Evolutionary conservation across 2,329 filamentous ascomycete genomes (phyloP).

Genomic region (Paraconiothyrium brasiliense): DNA sequence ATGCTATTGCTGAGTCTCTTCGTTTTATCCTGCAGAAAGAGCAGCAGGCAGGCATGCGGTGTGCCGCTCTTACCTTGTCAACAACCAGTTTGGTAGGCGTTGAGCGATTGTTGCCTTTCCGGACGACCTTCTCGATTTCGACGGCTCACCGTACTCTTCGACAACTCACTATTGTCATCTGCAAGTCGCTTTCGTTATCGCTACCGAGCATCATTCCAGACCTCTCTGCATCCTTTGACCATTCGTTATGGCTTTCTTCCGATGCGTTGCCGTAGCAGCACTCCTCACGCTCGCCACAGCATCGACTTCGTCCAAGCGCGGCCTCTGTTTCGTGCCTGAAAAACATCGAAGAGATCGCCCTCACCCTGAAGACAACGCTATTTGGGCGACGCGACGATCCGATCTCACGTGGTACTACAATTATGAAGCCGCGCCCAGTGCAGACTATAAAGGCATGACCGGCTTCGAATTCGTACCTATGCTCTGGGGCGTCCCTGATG

Average conservation of each 20-base stretch:
- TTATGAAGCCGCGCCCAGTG: constrained; percentile 68
- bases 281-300: constrained; percentile 27
- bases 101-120: not conserved
- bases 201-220: not conserved
- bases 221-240: not conserved
- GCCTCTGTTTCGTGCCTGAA: constrained; percentile 72
- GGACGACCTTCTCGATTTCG: not conserved
- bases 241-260: constrained; percentile 13
- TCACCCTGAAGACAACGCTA: constrained; percentile 67
- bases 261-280: constrained; percentile 12
- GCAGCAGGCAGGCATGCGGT: not conserved
- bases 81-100: not conserved
- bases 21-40: not conserved
- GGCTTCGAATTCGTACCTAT: constrained; percentile 79
- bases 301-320: constrained; percentile 69
- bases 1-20: not conserved
- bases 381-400: constrained; percentile 67
- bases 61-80: not conserved
- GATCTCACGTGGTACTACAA: constrained; percentile 88
- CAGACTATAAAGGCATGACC: constrained; percentile 54
- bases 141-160: not conserved
- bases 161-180: not conserved
- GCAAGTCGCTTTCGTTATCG: not conserved
- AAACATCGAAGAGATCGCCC: not conserved
- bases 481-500: constrained; percentile 72